Percentiles rank a stretch among this genome's conserved stretches.
These are phyloP conservation scores for Mycena latifolia DNA, from an alignment of 768 basidiomycete genomes.

Conservation along the genomic window DNA sequence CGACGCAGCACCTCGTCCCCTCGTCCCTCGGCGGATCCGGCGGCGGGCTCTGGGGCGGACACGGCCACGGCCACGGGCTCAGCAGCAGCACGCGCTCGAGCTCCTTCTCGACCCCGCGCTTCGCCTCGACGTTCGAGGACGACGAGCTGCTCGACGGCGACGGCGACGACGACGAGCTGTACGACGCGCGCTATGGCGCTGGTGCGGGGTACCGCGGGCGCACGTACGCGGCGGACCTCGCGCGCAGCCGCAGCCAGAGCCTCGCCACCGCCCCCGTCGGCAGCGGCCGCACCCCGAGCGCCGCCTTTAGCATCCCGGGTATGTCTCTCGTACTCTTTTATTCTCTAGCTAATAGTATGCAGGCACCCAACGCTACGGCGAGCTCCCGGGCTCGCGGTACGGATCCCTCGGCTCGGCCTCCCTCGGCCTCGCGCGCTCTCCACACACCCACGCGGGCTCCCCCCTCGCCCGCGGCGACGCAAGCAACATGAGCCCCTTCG, in stretches of 20 bases:
- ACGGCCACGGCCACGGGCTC: too few species aligned
- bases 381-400: conserved; percentile 41
- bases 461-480: conserved; percentile 62
- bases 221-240: conserved; percentile 17
- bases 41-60: too few species aligned
- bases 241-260: conserved; percentile 33
- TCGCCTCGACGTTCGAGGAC: conserved; percentile 31
- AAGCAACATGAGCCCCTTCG: conserved; percentile 85
- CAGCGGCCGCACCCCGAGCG: neutral
- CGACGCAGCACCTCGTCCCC: neutral
- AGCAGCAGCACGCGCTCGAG: too few species aligned
- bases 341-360: too few species aligned
- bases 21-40: neutral
- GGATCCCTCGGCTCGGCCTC: conserved; percentile 45
- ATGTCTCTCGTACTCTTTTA: too few species aligned
- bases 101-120: too few species aligned
- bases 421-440: conserved; percentile 50
- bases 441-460: too few species aligned
- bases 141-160: conserved; percentile 36
- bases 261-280: conserved; percentile 26
- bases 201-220: conserved; percentile 27
- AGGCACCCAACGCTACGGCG: neutral
- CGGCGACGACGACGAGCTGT: conserved; percentile 31
- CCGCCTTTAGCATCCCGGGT: neutral
- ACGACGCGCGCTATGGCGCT: conserved; percentile 21